A percentile compares a stretch with the other conserved stretches of the same genome.
Conservation (phyloP, 495 filamentous ascomycete species). For the Podospora bellae-mahoneyi region DNA sequence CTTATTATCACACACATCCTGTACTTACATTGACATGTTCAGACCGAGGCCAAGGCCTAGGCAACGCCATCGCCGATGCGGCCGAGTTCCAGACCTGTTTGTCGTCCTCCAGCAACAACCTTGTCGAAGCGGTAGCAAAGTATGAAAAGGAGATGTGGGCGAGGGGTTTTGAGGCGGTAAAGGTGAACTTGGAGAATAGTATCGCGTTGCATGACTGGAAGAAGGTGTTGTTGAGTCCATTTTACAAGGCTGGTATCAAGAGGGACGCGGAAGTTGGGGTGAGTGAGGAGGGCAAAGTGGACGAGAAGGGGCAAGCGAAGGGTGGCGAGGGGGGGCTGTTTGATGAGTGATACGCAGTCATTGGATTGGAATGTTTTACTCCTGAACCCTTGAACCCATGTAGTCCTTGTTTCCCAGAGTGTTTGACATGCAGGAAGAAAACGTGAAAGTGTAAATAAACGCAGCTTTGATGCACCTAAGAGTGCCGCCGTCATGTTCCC, state of each 20-base stretch:
- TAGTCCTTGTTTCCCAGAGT: too few species aligned
- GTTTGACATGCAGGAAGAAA: too few species aligned
- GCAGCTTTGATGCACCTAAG: too few species aligned
- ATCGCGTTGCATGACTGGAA: conserved; percentile 40
- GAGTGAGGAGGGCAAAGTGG: background rate
- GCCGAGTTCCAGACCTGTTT: conserved; percentile 32
- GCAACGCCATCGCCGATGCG: conserved; percentile 46
- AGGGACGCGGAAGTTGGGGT: conserved; percentile 4
- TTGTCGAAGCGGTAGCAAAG: conserved; percentile 21
- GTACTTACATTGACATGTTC: background rate
- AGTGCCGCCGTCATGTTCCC: too few species aligned
- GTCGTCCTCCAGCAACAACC: conserved; percentile 23
- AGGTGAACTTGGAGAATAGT: conserved; percentile 31
- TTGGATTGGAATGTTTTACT: too few species aligned
- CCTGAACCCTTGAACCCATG: too few species aligned
- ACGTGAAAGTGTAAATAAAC: too few species aligned
- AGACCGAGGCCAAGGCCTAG: conserved; percentile 50
- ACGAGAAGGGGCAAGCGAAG: background rate
- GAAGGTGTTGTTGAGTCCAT: conserved; percentile 18
- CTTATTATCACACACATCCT: too few species aligned
- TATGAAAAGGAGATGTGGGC: conserved; percentile 40
- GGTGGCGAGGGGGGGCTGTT: background rate
- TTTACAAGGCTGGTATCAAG: background rate
- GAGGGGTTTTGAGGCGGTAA: conserved; percentile 32
- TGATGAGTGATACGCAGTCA: background rate